phyloP scores from a whole-genome alignment of 441 rosid species.

The Flueggea neowawraea region DNA sequence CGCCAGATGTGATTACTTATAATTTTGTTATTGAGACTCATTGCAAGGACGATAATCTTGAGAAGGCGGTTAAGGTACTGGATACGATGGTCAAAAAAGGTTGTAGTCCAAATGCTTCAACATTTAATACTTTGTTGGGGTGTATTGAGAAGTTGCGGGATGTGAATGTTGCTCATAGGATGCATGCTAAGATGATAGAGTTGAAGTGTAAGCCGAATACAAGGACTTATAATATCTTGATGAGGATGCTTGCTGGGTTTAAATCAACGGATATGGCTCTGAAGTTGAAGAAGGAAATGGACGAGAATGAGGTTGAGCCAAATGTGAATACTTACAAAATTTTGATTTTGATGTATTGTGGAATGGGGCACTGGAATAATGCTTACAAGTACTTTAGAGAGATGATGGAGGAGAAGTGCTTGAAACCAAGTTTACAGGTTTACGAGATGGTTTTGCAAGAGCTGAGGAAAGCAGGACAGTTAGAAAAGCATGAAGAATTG shows the following conservation, averaged over 20 bases:
- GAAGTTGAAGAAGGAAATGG: conserved; percentile 92
- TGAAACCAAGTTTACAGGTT: conserved; percentile 62
- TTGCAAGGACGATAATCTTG: conserved; percentile 71
- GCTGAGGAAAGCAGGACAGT: conserved; percentile 73
- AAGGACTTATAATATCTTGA: conserved; percentile 66
- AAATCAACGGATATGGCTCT: conserved; percentile 85
- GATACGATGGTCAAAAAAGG: conserved; percentile 56
- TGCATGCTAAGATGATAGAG: conserved; percentile 73
- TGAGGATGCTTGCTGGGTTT: conserved; percentile 64
- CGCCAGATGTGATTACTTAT: conserved; percentile 59
- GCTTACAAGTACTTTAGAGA: conserved; percentile 72
- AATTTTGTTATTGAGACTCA: conserved; percentile 73
- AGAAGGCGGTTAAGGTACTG: conserved; percentile 64
- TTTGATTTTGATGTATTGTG: conserved; percentile 79
- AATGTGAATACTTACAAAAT: conserved; percentile 79
- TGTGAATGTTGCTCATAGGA: conserved; percentile 73
- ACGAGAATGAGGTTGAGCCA: conserved; percentile 67
- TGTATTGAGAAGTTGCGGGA: conserved; percentile 66
- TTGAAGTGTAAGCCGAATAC: conserved; percentile 58
- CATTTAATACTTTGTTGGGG: conserved; percentile 72
- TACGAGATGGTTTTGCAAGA: conserved; percentile 73
- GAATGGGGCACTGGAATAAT: conserved; percentile 95
- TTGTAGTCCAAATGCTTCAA: conserved; percentile 58
- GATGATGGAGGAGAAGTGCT: conserved; percentile 82
- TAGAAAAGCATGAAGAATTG: conserved; percentile 86